Percentiles rank a stretch among this genome's conserved stretches.
phyloP scores from a whole-genome alignment of 805 yeast species.

The Pichia cephalocereana region DNA sequence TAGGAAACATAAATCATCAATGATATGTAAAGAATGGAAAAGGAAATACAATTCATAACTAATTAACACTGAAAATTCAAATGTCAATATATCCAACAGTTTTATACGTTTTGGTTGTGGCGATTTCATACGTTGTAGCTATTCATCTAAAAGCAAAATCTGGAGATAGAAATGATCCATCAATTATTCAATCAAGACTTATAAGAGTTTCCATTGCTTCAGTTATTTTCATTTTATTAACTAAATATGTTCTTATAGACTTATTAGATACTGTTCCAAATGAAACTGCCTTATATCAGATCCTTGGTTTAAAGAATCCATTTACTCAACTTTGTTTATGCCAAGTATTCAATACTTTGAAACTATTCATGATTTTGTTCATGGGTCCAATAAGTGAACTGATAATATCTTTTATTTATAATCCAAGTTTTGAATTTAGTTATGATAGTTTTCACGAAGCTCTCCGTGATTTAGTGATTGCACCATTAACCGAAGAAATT shows the following conservation, averaged over 20 bases:
- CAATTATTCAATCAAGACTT: slow-evolving; percentile 34
- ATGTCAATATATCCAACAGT: slow-evolving; percentile 9
- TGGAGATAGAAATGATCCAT: slow-evolving; percentile 33
- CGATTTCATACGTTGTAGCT: slow-evolving; percentile 38
- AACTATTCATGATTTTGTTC: slow-evolving; percentile 24
- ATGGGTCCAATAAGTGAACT: slow-evolving; percentile 27
- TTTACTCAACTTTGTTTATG: not conserved
- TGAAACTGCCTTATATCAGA: not conserved
- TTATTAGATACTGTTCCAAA: slow-evolving; percentile 11
- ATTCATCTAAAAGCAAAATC: slow-evolving; percentile 25
- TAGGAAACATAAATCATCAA: no score
- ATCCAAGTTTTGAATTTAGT: not conserved
- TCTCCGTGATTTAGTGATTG: slow-evolving; percentile 51
- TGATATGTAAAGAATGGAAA: no score
- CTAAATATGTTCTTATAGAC: slow-evolving; percentile 25
- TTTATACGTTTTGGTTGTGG: slow-evolving; percentile 26
- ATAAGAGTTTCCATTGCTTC: slow-evolving; percentile 29
- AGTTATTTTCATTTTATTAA: slow-evolving; percentile 18
- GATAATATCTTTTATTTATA: not conserved
- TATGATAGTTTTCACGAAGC: slow-evolving; percentile 1
- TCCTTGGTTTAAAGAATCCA: slow-evolving; percentile 14
- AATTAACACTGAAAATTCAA: no score
- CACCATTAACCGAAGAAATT: slow-evolving; percentile 74
- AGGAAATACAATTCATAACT: no score
- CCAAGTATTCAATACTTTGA: slow-evolving; percentile 8